These are phyloP conservation scores for Persicaria maculosa DNA, from an alignment of 148 eudicot genomes.

Conservation along the genomic window DNA sequence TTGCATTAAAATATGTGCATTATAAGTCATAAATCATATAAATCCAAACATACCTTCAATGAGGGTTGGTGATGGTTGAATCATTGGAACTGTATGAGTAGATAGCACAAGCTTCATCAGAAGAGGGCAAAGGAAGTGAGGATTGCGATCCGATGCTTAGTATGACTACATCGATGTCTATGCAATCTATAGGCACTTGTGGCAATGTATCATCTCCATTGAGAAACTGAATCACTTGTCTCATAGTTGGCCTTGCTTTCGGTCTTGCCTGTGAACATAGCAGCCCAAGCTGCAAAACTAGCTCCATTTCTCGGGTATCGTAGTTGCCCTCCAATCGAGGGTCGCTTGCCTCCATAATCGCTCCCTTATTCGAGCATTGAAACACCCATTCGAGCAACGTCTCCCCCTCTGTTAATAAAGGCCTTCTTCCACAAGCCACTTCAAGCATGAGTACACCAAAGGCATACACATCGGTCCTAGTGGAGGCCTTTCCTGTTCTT, in stretches of 20 bases:
- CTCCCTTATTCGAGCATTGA: constrained; percentile 16
- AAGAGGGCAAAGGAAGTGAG: too few relatives aligned
- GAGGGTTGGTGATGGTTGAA: too few relatives aligned
- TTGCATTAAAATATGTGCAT: too few relatives aligned
- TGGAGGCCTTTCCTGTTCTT: constrained; percentile 3
- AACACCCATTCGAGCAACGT: constrained; percentile 19
- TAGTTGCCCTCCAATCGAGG: not conserved
- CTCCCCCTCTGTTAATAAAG: not conserved
- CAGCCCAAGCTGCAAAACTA: too few relatives aligned
- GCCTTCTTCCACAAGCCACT: constrained; percentile 16
- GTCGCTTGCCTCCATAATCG: not conserved
- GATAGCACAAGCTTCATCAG: too few relatives aligned
- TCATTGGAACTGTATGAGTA: too few relatives aligned
- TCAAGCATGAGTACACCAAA: constrained; percentile 8
- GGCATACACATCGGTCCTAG: constrained; percentile 8
- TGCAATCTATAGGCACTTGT: constrained; percentile 5
- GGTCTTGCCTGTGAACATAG: too few relatives aligned
- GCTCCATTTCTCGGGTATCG: not conserved
- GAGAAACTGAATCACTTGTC: not conserved
- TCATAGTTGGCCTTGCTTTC: too few relatives aligned
- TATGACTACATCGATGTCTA: too few relatives aligned
- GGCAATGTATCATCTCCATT: constrained; percentile 11
- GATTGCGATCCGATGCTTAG: too few relatives aligned
- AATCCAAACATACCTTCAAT: too few relatives aligned
- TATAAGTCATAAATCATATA: too few relatives aligned